A percentile compares a stretch with the other conserved stretches of the same genome.
Evolutionary conservation across 768 basidiomycete genomes (phyloP).

Genomic region (Guyanaporus albipodus): DNA sequence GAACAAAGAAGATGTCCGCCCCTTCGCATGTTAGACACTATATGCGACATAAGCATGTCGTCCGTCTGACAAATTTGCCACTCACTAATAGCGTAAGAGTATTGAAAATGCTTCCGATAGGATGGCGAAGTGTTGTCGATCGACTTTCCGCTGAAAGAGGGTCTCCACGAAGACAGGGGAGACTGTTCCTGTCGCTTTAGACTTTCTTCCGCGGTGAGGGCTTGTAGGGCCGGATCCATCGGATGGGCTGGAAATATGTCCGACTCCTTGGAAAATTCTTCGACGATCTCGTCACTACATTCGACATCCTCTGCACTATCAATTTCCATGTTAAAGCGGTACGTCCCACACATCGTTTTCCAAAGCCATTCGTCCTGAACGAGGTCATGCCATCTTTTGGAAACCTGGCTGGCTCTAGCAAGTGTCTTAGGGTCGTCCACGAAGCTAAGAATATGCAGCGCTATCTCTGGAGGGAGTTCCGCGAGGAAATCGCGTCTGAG

Average conservation of each 20-base stretch:
- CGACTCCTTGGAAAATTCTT: constrained; percentile 34
- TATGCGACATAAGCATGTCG: constrained; percentile 1
- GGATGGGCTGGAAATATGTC: constrained; percentile 33
- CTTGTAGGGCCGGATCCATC: constrained; percentile 41
- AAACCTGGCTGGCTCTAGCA: constrained; percentile 65
- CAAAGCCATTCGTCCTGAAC: constrained; percentile 75
- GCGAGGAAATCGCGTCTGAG: constrained; percentile 59
- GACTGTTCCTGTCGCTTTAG: constrained; percentile 27
- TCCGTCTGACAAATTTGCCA: not conserved
- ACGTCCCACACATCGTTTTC: constrained; percentile 65
- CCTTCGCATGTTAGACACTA: constrained; percentile 78
- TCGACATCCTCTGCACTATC: constrained; percentile 21
- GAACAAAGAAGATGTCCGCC: constrained; percentile 68
- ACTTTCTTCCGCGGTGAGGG: constrained; percentile 32
- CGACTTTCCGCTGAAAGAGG: constrained; percentile 6
- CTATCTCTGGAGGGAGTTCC: constrained; percentile 66
- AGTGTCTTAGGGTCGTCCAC: constrained; percentile 74
- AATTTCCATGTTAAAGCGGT: constrained; percentile 41
- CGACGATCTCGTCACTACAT: constrained; percentile 23
- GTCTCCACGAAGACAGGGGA: constrained; percentile 24
- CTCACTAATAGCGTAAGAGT: constrained; percentile 69
- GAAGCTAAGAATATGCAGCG: constrained; percentile 69
- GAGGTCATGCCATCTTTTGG: constrained; percentile 65
- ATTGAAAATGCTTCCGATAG: constrained; percentile 68
- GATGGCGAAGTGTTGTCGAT: constrained; percentile 29